Evolutionary conservation across 2,329 filamentous ascomycete genomes (phyloP).

Genomic region (Phaeosphaeria sp.): DNA sequence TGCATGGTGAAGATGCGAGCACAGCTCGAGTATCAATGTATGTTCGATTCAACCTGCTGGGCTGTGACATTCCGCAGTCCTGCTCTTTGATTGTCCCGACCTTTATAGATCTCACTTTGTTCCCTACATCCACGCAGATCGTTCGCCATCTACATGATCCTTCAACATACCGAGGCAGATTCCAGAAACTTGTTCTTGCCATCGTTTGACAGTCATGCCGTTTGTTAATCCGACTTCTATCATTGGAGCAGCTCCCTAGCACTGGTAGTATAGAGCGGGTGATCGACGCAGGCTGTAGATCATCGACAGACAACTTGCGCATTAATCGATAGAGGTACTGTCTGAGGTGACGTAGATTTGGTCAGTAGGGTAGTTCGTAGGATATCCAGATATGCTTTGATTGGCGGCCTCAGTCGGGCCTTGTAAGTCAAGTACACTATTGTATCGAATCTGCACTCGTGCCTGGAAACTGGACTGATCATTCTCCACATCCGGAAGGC

Average conservation of each 20-base stretch:
- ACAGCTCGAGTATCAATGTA: background rate
- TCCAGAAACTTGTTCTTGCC: background rate
- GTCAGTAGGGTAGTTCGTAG: background rate
- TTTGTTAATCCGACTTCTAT: background rate
- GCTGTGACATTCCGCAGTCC: background rate
- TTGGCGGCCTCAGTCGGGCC: background rate
- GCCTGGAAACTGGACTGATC: background rate
- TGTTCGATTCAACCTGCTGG: background rate
- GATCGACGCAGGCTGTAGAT: slow-evolving; percentile 2
- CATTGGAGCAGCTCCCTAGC: background rate
- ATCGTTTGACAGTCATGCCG: background rate
- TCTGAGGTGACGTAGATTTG: background rate
- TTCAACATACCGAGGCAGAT: slow-evolving; percentile 6
- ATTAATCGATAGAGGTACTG: background rate
- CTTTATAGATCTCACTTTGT: background rate
- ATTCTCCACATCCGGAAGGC: background rate
- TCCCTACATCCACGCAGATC: too few relatives aligned
- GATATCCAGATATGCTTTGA: background rate
- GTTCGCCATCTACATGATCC: background rate
- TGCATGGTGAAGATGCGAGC: slow-evolving; percentile 16
- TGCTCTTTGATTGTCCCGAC: background rate
- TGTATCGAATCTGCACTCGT: background rate
- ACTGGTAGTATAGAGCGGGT: background rate
- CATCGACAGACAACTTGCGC: background rate
- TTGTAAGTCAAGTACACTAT: background rate